Evolutionary conservation across 148 eudicot species (phyloP).

Genomic region (Selenicereus undatus): DNA sequence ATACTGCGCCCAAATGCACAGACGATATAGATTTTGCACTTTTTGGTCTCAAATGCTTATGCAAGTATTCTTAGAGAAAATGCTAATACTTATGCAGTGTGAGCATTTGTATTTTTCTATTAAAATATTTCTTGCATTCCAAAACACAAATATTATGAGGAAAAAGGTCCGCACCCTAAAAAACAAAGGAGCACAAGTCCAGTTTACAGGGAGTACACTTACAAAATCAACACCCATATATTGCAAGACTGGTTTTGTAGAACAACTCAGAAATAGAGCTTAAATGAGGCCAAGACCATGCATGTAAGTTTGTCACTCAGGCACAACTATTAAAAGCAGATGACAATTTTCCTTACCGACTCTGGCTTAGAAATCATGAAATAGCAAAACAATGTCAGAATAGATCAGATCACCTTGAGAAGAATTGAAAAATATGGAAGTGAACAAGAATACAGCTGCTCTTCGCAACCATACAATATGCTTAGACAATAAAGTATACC

Average conservation of each 20-base stretch:
- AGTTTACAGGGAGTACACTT: conserved; percentile 6
- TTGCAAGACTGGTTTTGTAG: conserved; percentile 26
- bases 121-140: too few species aligned
- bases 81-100: too few species aligned
- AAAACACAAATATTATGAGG: too few species aligned
- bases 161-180: too few species aligned
- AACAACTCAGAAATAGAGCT: conserved; percentile 31
- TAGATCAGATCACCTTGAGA: neutral
- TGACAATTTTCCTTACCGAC: neutral
- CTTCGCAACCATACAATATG: neutral
- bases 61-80: too few species aligned
- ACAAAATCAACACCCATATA: conserved; percentile 36
- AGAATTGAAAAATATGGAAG: neutral
- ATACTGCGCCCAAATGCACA: too few species aligned
- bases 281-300: conserved; percentile 33
- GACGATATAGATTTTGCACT: too few species aligned
- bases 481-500: neutral
- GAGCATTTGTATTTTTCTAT: too few species aligned
- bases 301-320: too few species aligned
- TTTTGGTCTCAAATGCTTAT: too few species aligned
- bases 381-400: neutral
- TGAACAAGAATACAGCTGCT: neutral
- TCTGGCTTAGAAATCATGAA: neutral
- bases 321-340: too few species aligned
- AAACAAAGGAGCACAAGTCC: neutral